A percentile compares a stretch with the other conserved stretches of the same genome.
Evolutionary conservation across 148 eudicot genomes (phyloP).

Genomic region (Fagopyrum tataricum): DNA sequence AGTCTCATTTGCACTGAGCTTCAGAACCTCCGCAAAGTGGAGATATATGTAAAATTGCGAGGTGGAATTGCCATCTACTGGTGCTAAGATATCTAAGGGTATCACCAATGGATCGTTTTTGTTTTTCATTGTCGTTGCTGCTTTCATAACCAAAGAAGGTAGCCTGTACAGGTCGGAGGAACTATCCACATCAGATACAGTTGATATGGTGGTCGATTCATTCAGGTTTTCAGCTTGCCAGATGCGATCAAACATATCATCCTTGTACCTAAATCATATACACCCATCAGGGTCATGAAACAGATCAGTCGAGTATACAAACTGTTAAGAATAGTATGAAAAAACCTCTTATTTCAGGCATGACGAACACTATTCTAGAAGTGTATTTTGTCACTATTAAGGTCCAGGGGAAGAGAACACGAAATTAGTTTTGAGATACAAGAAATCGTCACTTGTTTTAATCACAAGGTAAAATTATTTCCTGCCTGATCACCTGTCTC

Average conservation of each 20-base stretch:
- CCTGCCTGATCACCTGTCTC: too few species aligned
- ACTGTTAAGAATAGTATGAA: neutral
- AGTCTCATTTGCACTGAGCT: conserved; percentile 12
- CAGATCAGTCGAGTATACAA: neutral
- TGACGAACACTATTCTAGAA: too few species aligned
- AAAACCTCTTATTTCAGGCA: too few species aligned
- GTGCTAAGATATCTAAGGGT: neutral
- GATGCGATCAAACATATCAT: conserved; percentile 15
- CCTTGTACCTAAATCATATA: conserved; percentile 13
- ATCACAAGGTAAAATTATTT: too few species aligned
- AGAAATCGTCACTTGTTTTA: too few species aligned
- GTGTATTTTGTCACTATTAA: too few species aligned
- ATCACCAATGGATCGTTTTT: neutral
- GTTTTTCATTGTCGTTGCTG: neutral
- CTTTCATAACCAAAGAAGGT: conserved; percentile 10
- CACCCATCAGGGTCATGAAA: neutral
- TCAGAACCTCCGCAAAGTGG: conserved; percentile 9
- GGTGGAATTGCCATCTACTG: neutral
- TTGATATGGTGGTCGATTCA: neutral
- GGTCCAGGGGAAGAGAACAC: too few species aligned
- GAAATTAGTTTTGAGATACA: too few species aligned
- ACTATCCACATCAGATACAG: neutral
- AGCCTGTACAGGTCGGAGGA: neutral
- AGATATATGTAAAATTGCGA: neutral
- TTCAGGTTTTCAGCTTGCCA: neutral